Conservation (phyloP, 225 moss, liverwort and hornwort species). For the Lunularia cruciata region DNA sequence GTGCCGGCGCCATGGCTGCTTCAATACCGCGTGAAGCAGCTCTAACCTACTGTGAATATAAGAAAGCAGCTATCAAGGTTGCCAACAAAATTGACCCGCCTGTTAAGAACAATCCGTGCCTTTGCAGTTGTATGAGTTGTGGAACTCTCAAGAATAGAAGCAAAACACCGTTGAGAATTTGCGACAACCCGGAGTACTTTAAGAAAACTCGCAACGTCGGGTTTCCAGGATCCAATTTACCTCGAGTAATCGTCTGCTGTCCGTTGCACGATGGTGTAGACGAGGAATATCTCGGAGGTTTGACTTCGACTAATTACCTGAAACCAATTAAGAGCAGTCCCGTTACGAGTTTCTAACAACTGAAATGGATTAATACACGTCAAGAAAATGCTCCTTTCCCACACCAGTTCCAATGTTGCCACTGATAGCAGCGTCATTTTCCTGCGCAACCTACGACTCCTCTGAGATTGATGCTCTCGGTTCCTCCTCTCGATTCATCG, state of each 20-base stretch:
- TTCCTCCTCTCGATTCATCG: too few species aligned
- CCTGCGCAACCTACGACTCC: too few species aligned
- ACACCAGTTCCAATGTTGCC: too few species aligned
- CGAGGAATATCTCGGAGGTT: constrained; percentile 25
- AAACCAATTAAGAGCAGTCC: too few species aligned
- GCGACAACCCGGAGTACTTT: constrained; percentile 20
- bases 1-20: constrained; percentile 14
- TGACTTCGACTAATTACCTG: too few species aligned
- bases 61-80: background rate
- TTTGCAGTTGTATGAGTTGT: constrained; percentile 27
- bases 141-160: constrained; percentile 14
- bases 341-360: too few species aligned
- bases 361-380: too few species aligned
- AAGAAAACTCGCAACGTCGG: constrained; percentile 5
- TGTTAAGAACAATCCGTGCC: constrained; percentile 6
- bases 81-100: constrained; percentile 19
- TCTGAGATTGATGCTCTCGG: too few species aligned
- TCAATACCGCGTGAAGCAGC: constrained; percentile 1
- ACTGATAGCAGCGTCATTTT: too few species aligned
- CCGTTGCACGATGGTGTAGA: constrained; percentile 21
- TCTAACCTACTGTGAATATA: constrained; percentile 16
- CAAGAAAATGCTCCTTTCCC: too few species aligned
- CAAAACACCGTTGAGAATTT: background rate
- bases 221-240: constrained; percentile 17
- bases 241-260: constrained; percentile 17